phyloP scores from a whole-genome alignment of 495 filamentous ascomycete genomes.

The Trichoderma virens region DNA sequence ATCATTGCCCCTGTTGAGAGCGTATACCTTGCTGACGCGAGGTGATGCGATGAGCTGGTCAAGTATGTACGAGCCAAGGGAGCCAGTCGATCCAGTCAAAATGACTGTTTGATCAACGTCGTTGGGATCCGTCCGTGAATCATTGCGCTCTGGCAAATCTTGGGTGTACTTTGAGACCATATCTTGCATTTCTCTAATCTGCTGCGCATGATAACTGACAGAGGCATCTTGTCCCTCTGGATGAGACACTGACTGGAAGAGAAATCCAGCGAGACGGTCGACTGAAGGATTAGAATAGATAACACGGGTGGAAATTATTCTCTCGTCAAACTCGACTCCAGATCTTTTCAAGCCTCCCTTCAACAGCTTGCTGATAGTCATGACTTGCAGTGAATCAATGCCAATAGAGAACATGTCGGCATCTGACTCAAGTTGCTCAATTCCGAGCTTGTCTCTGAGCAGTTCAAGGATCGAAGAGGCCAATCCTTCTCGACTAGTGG shows the following conservation, averaged over 20 bases:
- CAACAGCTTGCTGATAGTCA: not conserved
- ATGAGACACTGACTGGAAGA: not conserved
- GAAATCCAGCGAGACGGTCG: not conserved
- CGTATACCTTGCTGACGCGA: constrained; percentile 41
- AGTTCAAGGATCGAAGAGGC: constrained; percentile 26
- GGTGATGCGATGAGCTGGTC: constrained; percentile 31
- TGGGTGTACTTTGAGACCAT: not conserved
- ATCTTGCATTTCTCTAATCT: not conserved
- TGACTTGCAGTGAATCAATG: constrained; percentile 36
- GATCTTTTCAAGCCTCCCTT: not conserved
- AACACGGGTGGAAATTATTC: not conserved
- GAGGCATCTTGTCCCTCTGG: not conserved
- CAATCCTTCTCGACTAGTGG: constrained; percentile 24
- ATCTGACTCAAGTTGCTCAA: constrained; percentile 25
- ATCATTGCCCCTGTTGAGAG: constrained; percentile 45
- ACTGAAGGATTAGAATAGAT: not conserved
- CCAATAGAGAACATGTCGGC: constrained; percentile 37
- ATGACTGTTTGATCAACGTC: constrained; percentile 39
- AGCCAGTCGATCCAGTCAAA: constrained; percentile 52
- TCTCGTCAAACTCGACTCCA: not conserved
- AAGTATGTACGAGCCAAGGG: constrained; percentile 51
- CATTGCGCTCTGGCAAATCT: constrained; percentile 24
- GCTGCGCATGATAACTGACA: not conserved
- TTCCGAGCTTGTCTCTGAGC: constrained; percentile 23
- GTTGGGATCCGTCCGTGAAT: constrained; percentile 30